These are phyloP conservation scores for Vitis hybrid DNA, from an alignment of 177 flowering plant species.

Conservation along the genomic window DNA sequence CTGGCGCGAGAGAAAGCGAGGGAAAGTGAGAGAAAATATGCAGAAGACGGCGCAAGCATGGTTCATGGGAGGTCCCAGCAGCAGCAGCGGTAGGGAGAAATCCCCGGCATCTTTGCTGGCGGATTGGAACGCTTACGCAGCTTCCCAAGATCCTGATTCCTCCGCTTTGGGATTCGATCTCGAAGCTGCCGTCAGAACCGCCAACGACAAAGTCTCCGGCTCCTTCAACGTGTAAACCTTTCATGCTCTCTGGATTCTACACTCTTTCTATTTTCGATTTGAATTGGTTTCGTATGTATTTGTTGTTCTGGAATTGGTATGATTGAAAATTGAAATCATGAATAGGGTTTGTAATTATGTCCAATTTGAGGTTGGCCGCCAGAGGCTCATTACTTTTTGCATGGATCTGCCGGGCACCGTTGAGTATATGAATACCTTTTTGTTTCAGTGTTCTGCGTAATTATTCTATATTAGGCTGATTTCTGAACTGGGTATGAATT, in stretches of 20 bases:
- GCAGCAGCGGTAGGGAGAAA: constrained; percentile 15
- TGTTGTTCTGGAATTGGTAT: too few species aligned
- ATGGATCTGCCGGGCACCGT: too few species aligned
- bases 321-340: too few species aligned
- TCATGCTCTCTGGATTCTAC: not conserved
- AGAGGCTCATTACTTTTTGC: too few species aligned
- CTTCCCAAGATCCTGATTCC: constrained; percentile 26
- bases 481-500: not conserved
- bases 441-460: too few species aligned
- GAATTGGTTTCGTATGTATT: not conserved
- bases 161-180: constrained; percentile 42
- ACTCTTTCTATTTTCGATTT: not conserved
- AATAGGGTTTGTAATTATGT: too few species aligned
- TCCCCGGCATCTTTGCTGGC: constrained; percentile 40
- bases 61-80: constrained; percentile 35
- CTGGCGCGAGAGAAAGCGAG: too few species aligned
- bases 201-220: constrained; percentile 61
- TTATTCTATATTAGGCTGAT: not conserved
- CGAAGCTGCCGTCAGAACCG: constrained; percentile 59
- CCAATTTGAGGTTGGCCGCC: too few species aligned
- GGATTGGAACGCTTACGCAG: constrained; percentile 56
- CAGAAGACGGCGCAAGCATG: constrained; percentile 36
- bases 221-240: constrained; percentile 54
- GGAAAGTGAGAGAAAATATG: constrained; percentile 6
- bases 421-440: too few species aligned